phyloP scores from a whole-genome alignment of 139 green algal species.

The Coelastrella sp. region DNA sequence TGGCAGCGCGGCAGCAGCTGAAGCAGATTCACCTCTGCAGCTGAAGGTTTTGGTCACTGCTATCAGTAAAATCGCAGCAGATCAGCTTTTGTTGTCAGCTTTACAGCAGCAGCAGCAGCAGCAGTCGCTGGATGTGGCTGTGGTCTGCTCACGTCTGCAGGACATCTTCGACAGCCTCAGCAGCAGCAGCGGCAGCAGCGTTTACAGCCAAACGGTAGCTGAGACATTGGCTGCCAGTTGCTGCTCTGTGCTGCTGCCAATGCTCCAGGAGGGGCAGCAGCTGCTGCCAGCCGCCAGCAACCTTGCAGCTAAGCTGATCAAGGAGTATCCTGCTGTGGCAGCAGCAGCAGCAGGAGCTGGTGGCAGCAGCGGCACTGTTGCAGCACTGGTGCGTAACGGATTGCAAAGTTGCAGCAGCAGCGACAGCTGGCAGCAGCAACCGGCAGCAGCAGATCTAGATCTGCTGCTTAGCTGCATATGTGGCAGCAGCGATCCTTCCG shows the following conservation, averaged over 20 bases:
- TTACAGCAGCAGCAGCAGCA: conserved; percentile 24
- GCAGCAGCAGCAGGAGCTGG: neutral
- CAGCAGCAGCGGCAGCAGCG: too few relatives aligned
- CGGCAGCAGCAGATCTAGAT: neutral
- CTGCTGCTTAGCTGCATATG: conserved; percentile 38
- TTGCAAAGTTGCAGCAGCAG: neutral
- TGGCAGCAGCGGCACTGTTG: conserved; percentile 44
- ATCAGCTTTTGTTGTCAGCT: neutral
- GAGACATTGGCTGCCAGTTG: conserved; percentile 27
- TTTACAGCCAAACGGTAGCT: neutral
- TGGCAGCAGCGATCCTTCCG: neutral
- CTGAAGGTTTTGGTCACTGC: conserved; percentile 14
- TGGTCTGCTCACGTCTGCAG: conserved; percentile 16
- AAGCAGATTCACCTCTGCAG: neutral
- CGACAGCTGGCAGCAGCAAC: neutral
- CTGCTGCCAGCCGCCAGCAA: neutral
- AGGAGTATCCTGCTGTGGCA: conserved; percentile 10
- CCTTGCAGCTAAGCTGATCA: conserved; percentile 5
- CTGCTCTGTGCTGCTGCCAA: neutral
- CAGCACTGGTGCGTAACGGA: conserved; percentile 7
- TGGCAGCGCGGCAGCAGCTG: neutral
- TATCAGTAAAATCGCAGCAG: neutral
- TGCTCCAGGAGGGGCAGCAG: conserved; percentile 39
- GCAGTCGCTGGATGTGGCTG: neutral
- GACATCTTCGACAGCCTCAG: conserved; percentile 11